Evolutionary conservation across 805 yeast species (phyloP).

Genomic region (Jamesozyma jinghongensis): DNA sequence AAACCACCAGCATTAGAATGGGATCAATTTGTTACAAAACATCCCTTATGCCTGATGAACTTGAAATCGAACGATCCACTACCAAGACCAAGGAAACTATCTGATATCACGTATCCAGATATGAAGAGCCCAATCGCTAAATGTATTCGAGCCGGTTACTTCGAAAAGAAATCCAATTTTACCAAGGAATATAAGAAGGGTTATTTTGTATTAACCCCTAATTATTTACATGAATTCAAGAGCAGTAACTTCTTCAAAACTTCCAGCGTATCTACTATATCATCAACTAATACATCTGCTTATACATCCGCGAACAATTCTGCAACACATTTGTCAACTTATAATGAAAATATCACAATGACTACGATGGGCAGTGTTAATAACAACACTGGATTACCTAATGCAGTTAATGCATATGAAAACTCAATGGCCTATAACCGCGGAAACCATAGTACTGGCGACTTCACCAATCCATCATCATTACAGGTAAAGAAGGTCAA

Average conservation of each 20-base stretch:
- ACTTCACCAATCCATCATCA: background rate
- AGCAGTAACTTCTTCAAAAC: slow-evolving; percentile 27
- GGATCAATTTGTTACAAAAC: slow-evolving; percentile 51
- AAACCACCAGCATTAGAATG: slow-evolving; percentile 60
- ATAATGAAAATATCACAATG: slow-evolving; percentile 1
- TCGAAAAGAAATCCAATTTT: slow-evolving; percentile 54
- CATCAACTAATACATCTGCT: slow-evolving; percentile 3
- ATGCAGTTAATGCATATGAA: background rate
- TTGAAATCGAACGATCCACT: slow-evolving; percentile 33
- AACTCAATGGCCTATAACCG: background rate
- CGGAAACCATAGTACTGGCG: background rate
- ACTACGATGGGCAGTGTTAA: background rate
- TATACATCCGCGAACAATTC: background rate
- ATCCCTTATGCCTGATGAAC: slow-evolving; percentile 33
- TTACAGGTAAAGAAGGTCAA: slow-evolving; percentile 2
- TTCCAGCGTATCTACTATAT: background rate
- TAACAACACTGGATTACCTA: background rate
- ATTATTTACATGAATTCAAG: slow-evolving; percentile 59
- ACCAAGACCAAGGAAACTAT: slow-evolving; percentile 38
- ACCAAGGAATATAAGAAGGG: slow-evolving; percentile 55
- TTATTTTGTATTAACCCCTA: slow-evolving; percentile 60
- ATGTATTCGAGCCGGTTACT: slow-evolving; percentile 49
- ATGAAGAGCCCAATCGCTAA: slow-evolving; percentile 43
- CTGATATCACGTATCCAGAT: slow-evolving; percentile 46
- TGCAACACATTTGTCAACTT: background rate